Percentiles rank a stretch among this genome's conserved stretches.
Evolutionary conservation across 805 yeast genomes (phyloP).

Genomic region (Saccharomyces jurei): DNA sequence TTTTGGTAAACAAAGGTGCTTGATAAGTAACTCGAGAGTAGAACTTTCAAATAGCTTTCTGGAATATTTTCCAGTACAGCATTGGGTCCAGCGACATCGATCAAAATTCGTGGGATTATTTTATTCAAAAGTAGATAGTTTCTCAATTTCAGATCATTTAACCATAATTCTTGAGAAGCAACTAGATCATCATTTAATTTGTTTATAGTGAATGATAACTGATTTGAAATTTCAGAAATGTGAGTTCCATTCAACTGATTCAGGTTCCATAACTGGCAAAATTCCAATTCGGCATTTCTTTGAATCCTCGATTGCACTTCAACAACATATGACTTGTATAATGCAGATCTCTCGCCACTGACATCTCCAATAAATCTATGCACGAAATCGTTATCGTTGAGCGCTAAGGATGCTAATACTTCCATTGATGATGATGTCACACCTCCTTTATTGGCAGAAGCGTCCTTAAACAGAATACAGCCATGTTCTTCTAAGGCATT

Average conservation of each 20-base stretch:
- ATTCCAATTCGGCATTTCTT: conserved; percentile 74
- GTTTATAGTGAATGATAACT: conserved; percentile 74
- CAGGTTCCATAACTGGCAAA: conserved; percentile 78
- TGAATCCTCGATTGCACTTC: conserved; percentile 74
- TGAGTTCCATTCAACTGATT: conserved; percentile 57
- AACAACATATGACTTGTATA: conserved; percentile 76
- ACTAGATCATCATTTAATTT: conserved; percentile 80
- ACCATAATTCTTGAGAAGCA: conserved; percentile 74
- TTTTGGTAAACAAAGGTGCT: conserved; percentile 76
- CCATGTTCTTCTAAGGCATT: conserved; percentile 81
- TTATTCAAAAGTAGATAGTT: conserved; percentile 58
- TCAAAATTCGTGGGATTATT: conserved; percentile 70
- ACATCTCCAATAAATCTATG: conserved; percentile 56
- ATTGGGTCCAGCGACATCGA: conserved; percentile 57
- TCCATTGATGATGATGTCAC: conserved; percentile 94
- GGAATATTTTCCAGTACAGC: conserved; percentile 73
- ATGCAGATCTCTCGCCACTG: conserved; percentile 50
- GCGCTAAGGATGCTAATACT: conserved; percentile 87
- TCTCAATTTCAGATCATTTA: conserved; percentile 67
- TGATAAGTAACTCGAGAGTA: conserved; percentile 80
- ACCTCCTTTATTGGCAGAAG: conserved; percentile 97
- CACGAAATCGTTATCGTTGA: conserved; percentile 77
- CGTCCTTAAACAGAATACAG: conserved; percentile 82
- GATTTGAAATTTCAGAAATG: conserved; percentile 64
- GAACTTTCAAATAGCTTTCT: conserved; percentile 74